A percentile compares a stretch with the other conserved stretches of the same genome.
Evolutionary conservation across 371 early-diverging fungal species (phyloP).

Genomic region (Rhizomucor pusillus): DNA sequence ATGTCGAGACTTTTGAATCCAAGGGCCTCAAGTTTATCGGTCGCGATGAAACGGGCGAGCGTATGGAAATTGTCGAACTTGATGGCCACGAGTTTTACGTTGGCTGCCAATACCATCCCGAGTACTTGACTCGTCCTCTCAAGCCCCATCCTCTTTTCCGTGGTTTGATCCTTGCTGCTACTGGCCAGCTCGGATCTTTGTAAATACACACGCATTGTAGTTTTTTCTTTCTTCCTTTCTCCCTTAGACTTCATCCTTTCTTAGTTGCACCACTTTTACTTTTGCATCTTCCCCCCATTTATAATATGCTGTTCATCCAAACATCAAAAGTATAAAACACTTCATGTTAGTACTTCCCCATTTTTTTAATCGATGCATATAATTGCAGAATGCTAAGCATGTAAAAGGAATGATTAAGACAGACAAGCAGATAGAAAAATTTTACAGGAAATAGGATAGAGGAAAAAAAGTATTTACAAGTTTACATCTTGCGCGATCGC

Average conservation of each 20-base stretch:
- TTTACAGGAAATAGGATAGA: too few species aligned
- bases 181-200: constrained; percentile 37
- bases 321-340: too few species aligned
- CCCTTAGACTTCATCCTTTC: background rate
- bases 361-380: too few species aligned
- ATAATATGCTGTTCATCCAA: too few species aligned
- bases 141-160: constrained; percentile 92
- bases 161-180: constrained; percentile 89
- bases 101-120: constrained; percentile 99
- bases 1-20: constrained; percentile 73
- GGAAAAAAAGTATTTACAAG: constrained; percentile 4
- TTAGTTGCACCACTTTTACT: background rate
- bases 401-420: too few species aligned
- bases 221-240: background rate
- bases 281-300: background rate
- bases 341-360: too few species aligned
- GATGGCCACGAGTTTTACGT: constrained; percentile 95
- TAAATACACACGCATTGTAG: constrained; percentile 11
- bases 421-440: too few species aligned
- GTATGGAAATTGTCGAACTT: constrained; percentile 97
- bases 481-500: constrained; percentile 1
- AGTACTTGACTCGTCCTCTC: constrained; percentile 95
- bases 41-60: constrained; percentile 88
- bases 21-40: constrained; percentile 93
- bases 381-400: too few species aligned